Evolutionary conservation across 2,329 filamentous ascomycete genomes (phyloP).

Genomic region (Aspergillus caelatus): DNA sequence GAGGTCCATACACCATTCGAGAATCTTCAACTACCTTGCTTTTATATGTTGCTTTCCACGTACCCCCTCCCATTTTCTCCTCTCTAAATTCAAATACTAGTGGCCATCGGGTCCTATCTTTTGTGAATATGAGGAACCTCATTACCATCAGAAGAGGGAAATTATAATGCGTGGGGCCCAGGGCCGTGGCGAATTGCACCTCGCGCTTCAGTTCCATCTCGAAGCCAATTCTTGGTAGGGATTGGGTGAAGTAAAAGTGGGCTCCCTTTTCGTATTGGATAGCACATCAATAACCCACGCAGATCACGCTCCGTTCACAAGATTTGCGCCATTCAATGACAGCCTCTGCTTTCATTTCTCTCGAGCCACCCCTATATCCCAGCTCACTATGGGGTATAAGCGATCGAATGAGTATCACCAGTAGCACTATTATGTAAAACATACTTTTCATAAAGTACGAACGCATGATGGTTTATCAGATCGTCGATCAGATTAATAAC

Average conservation of each 20-base stretch:
- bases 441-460: background rate
- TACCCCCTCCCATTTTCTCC: no score
- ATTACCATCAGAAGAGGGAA: no score
- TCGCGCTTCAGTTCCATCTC: background rate
- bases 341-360: background rate
- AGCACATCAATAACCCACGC: background rate
- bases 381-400: background rate
- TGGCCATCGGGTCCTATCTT: no score
- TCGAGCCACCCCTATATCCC: background rate
- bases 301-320: background rate
- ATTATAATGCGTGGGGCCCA: no score
- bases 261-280: background rate
- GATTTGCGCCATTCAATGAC: background rate
- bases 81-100: no score
- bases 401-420: background rate
- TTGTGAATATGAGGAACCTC: no score
- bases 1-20: no score
- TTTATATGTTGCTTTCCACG: no score
- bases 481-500: background rate
- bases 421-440: background rate
- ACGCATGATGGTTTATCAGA: background rate
- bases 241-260: no score
- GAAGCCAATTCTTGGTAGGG: background rate
- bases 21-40: no score
- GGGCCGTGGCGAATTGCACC: no score